phyloP scores from a whole-genome alignment of 768 basidiomycete species.

The Erythrobasidium yunnanense region DNA sequence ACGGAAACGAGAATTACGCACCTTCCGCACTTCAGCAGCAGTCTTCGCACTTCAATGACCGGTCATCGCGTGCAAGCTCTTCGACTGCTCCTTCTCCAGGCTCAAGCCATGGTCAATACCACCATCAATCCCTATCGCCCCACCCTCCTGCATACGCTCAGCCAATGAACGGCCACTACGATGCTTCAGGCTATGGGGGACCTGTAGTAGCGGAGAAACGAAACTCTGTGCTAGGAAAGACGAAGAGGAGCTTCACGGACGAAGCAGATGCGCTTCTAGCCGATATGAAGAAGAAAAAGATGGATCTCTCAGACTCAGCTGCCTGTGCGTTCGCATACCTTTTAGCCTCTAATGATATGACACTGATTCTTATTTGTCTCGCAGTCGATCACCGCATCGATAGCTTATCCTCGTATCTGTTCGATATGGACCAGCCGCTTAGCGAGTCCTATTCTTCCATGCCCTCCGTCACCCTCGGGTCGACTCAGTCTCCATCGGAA shows the following conservation, averaged over 20 bases:
- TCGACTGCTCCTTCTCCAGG: conserved; percentile 5
- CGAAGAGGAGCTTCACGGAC: conserved; percentile 6
- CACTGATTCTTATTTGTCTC: not conserved
- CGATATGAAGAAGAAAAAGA: conserved; percentile 24
- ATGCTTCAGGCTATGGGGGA: not conserved
- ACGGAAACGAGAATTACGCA: not conserved
- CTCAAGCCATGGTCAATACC: not conserved
- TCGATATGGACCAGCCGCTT: conserved; percentile 2
- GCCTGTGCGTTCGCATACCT: not conserved
- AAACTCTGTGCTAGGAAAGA: conserved; percentile 9
- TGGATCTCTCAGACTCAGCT: not conserved
- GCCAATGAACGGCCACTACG: not conserved
- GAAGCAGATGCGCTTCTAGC: conserved; percentile 14
- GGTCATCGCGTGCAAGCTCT: not conserved
- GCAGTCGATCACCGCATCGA: conserved; percentile 21
- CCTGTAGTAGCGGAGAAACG: not conserved
- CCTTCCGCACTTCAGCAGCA: not conserved
- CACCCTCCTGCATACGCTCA: conserved; percentile 8
- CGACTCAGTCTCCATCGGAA: conserved; percentile 15
- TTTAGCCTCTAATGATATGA: not conserved
- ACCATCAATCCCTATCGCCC: conserved; percentile 10
- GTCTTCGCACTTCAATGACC: too few relatives aligned
- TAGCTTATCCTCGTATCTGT: conserved; percentile 11
- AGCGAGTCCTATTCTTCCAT: conserved; percentile 19
- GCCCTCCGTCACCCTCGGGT: conserved; percentile 15